Base-by-base conservation (phyloP, 306 rosid species). In the Hylodesmum podocarpum region DNA sequence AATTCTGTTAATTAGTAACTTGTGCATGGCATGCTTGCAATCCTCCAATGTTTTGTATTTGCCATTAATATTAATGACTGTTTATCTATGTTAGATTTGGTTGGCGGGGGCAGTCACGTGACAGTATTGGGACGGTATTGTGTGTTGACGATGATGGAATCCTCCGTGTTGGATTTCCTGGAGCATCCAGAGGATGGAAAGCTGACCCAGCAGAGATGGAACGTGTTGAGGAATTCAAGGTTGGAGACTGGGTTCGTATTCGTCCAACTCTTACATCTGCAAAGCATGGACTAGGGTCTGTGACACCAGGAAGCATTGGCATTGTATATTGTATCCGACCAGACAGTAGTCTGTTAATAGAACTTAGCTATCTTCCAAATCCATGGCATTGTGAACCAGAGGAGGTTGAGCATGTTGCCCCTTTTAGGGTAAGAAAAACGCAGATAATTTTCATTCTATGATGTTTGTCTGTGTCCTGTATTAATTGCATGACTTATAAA, bases 321-420 rank as follows among this genome's bases (percentile, higher is more conserved):
- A 95, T 92, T 43, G 99, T 95, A 49, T 95, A 95, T 81, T 95
- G 97, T 79, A 79, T 92, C 66, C 90, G 99, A 75, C 97, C 97
- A 44, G 99, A 95, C 87, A 91, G 99, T 58, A 95, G 99, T 85
- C 81, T 95, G 44, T 75, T 95, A 81, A 78, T 95, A 77, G 99
- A 95, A 53, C 80, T 95, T 78, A 90, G 97, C 86, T 95, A 95
- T 87, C 96, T 92, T 86, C 97, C 97, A 81, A 92, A 85, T 83
- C 99, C 99, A 66, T 95, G 99, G 99, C 97, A 83, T 84, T 95
- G 99, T 89, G 99, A 95, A 83, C 99, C 99, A 61, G 99, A 95
- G 84, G 99, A 95, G 91, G 96, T 95, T 78, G 99, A 95, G 84
- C 96, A 82, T 55, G 99, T 95, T 75, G 69, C 81, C 44, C 97